A percentile compares a stretch with the other conserved stretches of the same genome.
These are phyloP conservation scores for Salix exigua DNA, from an alignment of 345 rosid genomes.

Conservation along the genomic window DNA sequence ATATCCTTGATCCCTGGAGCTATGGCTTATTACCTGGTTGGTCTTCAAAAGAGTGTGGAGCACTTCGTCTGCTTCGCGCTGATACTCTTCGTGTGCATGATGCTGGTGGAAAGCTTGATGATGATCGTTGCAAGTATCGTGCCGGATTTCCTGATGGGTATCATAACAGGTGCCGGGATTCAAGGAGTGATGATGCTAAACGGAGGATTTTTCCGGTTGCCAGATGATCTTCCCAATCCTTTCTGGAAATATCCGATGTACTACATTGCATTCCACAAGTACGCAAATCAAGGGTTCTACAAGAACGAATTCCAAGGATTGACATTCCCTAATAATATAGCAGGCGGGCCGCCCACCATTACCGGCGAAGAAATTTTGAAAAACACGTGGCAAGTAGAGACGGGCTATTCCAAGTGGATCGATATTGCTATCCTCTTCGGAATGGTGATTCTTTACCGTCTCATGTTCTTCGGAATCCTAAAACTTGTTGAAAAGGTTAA, in stretches of 20 bases:
- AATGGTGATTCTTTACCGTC: conserved; percentile 28
- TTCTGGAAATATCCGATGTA: conserved; percentile 46
- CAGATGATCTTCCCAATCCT: conserved; percentile 40
- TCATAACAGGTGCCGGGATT: conserved; percentile 49
- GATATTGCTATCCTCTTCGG: conserved; percentile 22
- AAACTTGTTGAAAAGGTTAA: conserved; percentile 15
- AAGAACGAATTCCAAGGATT: conserved; percentile 34
- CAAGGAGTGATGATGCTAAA: conserved; percentile 48
- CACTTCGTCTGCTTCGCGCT: conserved; percentile 35
- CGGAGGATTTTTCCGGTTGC: conserved; percentile 48
- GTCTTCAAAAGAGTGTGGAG: conserved; percentile 31
- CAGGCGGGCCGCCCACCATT: conserved; percentile 5
- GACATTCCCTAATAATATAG: conserved; percentile 11
- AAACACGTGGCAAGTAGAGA: conserved; percentile 26
- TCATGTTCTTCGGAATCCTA: conserved; percentile 21
- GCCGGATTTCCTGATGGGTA: conserved; percentile 55
- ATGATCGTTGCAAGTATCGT: conserved; percentile 51
- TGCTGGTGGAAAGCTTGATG: conserved; percentile 57
- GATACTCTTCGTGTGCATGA: conserved; percentile 36
- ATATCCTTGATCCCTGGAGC: conserved; percentile 47
- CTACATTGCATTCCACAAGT: conserved; percentile 37
- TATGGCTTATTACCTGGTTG: conserved; percentile 32
- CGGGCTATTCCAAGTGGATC: conserved; percentile 31
- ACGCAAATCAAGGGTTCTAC: conserved; percentile 29
- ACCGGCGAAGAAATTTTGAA: conserved; percentile 26